Conservation (phyloP, 2,329 filamentous ascomycete species). For the Aspergillus uvarum region DNA sequence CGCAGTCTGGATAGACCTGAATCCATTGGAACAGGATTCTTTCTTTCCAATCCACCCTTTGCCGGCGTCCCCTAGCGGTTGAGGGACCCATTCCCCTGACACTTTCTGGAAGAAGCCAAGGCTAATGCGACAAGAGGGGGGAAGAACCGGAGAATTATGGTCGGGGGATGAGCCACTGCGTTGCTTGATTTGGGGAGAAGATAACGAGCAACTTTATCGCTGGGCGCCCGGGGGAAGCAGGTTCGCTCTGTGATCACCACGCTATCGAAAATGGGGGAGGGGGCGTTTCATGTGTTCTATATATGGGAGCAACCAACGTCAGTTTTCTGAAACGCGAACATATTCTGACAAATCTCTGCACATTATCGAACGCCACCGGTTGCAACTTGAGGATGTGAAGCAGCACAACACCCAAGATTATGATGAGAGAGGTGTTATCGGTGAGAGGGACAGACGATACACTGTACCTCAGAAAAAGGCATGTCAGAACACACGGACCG, state of each 20-base stretch:
- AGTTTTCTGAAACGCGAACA: neutral
- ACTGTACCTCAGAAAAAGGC: neutral
- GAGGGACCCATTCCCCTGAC: neutral
- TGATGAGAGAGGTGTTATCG: neutral
- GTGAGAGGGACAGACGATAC: neutral
- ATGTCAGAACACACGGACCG: neutral
- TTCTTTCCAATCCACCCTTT: neutral
- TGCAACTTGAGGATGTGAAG: neutral
- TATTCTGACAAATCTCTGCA: neutral
- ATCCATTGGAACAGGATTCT: neutral
- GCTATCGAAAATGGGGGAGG: neutral
- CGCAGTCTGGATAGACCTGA: neutral
- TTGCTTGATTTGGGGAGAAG: neutral
- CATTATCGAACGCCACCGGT: neutral
- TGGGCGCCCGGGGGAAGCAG: neutral
- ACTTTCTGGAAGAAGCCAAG: neutral
- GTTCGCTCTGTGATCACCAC: neutral
- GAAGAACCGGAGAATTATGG: neutral
- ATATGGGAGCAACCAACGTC: neutral
- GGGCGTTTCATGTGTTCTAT: conserved; percentile 3
- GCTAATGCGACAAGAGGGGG: neutral
- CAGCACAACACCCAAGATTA: neutral
- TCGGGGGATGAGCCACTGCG: neutral
- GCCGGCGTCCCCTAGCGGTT: neutral
- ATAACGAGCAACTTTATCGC: neutral